Evolutionary conservation across 208 protist genomes (phyloP).

Genomic region (Crithidia fasciculata): DNA sequence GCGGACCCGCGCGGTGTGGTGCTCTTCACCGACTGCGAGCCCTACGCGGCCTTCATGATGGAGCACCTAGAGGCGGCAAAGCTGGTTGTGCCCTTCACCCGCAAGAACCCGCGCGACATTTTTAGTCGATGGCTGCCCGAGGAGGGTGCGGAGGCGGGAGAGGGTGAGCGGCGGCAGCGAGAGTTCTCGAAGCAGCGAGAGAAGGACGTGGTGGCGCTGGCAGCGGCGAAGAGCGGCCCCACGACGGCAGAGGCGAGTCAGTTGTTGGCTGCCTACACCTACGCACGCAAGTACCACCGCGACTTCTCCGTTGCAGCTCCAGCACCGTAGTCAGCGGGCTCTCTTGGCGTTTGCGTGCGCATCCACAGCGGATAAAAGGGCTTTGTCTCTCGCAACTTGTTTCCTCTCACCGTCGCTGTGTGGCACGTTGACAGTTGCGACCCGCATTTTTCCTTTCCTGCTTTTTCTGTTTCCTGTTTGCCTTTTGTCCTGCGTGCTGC

Average conservation of each 20-base stretch:
- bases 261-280: conserved; percentile 18
- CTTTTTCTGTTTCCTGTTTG: conserved; percentile 5
- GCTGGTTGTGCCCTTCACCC: conserved; percentile 80
- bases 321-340: background rate
- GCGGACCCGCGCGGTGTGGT: conserved; percentile 77
- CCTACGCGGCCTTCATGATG: conserved; percentile 83
- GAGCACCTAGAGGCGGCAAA: conserved; percentile 83
- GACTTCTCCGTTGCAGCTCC: conserved; percentile 4
- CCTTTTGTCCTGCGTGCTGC: background rate
- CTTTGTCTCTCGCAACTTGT: too few species aligned
- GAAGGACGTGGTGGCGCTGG: conserved; percentile 24
- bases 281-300: conserved; percentile 31
- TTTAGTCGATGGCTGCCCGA: conserved; percentile 53
- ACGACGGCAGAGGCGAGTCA: conserved; percentile 19
- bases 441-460: background rate
- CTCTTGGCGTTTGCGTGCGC: background rate
- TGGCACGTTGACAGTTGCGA: background rate
- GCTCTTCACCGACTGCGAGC: conserved; percentile 75
- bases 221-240: conserved; percentile 27
- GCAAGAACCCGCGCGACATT: conserved; percentile 60
- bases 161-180: conserved; percentile 4
- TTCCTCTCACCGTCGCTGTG: background rate
- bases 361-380: too few species aligned
- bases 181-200: conserved; percentile 29
- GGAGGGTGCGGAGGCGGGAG: background rate